Conservation (phyloP, 1,139 yeast species). For the Maudiozyma humilis region DNA sequence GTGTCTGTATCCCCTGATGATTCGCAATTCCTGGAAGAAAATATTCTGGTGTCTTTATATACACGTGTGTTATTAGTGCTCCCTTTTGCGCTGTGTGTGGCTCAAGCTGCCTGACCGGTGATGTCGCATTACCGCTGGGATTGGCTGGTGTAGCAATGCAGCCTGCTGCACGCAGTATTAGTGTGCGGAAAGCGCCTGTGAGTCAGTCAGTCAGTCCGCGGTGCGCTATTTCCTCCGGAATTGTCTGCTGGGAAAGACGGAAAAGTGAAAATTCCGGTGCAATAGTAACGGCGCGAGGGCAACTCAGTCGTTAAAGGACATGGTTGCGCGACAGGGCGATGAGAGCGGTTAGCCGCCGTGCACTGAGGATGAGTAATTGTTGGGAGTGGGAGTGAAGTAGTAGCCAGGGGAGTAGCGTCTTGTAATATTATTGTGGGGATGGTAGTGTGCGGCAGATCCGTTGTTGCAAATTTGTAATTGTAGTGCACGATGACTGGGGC, state of each 20-base stretch:
- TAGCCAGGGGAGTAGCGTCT: no score
- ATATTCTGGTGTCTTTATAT: background rate
- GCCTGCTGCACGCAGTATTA: background rate
- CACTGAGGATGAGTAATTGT: no score
- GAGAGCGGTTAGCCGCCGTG: no score
- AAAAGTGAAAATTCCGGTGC: background rate
- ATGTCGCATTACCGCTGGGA: background rate
- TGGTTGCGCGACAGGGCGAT: background rate
- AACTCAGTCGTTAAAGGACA: background rate
- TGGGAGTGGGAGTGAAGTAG: no score
- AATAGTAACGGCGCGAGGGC: no score
- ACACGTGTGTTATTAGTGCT: background rate
- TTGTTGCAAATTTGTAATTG: no score
- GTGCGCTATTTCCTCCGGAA: background rate
- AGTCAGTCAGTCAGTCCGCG: background rate
- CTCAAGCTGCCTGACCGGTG: background rate
- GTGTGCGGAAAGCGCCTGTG: background rate
- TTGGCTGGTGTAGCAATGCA: background rate
- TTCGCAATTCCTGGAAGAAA: background rate
- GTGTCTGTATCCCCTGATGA: conserved; percentile 39
- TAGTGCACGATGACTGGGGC: no score
- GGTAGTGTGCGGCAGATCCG: no score
- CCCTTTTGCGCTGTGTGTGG: background rate
- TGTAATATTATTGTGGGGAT: no score
- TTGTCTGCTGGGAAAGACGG: background rate